phyloP scores from a whole-genome alignment of 495 filamentous ascomycete genomes.

The Corynascus novoguineensis region DNA sequence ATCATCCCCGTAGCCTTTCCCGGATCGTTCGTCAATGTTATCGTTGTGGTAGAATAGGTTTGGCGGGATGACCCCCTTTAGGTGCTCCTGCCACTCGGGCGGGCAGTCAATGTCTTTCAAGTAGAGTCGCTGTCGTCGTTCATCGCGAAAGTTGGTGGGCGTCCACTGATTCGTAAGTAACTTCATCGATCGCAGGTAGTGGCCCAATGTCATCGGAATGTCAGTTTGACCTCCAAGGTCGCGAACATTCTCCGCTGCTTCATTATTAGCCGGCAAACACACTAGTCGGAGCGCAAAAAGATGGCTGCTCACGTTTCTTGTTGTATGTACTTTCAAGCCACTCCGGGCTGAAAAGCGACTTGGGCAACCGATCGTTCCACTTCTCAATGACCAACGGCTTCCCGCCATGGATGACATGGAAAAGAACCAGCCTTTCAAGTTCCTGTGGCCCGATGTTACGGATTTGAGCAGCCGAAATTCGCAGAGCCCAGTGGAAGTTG shows the following conservation, averaged over 20 bases:
- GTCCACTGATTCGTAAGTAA: constrained; percentile 71
- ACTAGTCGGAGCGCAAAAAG: background rate
- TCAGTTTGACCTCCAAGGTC: constrained; percentile 64
- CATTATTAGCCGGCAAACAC: background rate
- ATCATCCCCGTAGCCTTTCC: constrained; percentile 41
- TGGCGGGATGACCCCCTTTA: constrained; percentile 70
- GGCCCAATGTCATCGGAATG: constrained; percentile 73
- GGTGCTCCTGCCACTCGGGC: constrained; percentile 68
- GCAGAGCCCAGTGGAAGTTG: constrained; percentile 78
- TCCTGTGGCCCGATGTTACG: constrained; percentile 61
- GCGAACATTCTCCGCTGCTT: constrained; percentile 58
- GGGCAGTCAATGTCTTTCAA: constrained; percentile 96
- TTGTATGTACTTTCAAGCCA: constrained; percentile 74
- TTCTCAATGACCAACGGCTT: constrained; percentile 85
- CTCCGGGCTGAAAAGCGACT: constrained; percentile 64
- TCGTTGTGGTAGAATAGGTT: constrained; percentile 83
- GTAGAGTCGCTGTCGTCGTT: constrained; percentile 76
- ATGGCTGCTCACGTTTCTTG: constrained; percentile 57
- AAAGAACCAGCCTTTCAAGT: constrained; percentile 73
- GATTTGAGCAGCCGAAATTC: constrained; percentile 70
- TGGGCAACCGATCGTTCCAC: constrained; percentile 62
- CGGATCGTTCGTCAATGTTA: constrained; percentile 46
- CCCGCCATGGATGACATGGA: constrained; percentile 76
- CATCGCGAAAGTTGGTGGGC: constrained; percentile 58
- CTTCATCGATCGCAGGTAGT: constrained; percentile 81